phyloP scores from a whole-genome alignment of 495 filamentous ascomycete genomes.

The Aspergillus campestris region DNA sequence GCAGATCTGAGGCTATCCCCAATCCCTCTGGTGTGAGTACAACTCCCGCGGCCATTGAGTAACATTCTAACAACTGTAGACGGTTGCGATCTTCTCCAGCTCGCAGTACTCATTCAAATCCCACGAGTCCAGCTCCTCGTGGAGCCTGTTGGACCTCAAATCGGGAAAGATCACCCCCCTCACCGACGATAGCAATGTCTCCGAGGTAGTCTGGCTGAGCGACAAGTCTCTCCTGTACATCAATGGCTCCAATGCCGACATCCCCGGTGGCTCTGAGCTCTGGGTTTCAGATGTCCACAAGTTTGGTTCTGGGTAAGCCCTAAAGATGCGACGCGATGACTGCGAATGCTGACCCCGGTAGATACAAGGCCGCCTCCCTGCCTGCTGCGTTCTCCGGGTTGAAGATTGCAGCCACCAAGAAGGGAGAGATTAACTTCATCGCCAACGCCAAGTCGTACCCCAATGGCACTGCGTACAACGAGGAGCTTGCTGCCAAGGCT shows the following conservation, averaged over 20 bases:
- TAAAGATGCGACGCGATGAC: neutral
- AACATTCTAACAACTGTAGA: conserved; percentile 7
- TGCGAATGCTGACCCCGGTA: conserved; percentile 10
- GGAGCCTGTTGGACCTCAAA: conserved; percentile 32
- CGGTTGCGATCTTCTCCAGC: conserved; percentile 25
- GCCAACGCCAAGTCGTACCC: conserved; percentile 52
- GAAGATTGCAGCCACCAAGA: conserved; percentile 48
- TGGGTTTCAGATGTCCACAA: conserved; percentile 28
- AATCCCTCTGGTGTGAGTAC: conserved; percentile 30
- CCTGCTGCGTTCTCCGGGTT: conserved; percentile 55
- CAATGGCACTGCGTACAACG: conserved; percentile 54
- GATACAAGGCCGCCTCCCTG: conserved; percentile 49
- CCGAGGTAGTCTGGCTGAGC: conserved; percentile 37
- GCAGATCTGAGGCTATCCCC: conserved; percentile 26
- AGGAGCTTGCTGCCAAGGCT: conserved; percentile 45
- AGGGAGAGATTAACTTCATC: conserved; percentile 51
- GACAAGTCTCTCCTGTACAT: conserved; percentile 38
- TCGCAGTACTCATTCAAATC: conserved; percentile 40
- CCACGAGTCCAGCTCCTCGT: conserved; percentile 21
- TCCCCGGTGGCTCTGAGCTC: conserved; percentile 34
- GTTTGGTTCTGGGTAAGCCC: conserved; percentile 19
- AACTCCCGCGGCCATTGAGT: neutral
- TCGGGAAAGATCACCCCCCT: conserved; percentile 28
- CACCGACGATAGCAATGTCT: conserved; percentile 34
- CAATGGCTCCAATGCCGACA: conserved; percentile 36